Evolutionary conservation across 257 asterid species (phyloP), one percentile per base, ranked within the genome.

Genomic region (Knoxia roxburghii): DNA sequence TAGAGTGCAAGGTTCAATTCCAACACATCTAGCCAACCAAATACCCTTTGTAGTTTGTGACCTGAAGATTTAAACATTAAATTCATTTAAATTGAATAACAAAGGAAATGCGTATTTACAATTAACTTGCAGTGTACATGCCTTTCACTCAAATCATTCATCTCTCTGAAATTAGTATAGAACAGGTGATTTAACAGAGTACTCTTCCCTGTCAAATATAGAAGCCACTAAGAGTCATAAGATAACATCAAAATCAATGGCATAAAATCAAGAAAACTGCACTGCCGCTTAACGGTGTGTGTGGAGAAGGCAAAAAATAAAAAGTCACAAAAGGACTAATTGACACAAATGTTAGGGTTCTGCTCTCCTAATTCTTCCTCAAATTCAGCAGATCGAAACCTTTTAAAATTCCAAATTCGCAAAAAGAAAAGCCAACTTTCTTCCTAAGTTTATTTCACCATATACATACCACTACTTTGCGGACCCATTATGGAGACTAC

Each of bases 401-500:
- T n/a, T n/a, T n/a, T n/a, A n/a, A n/a, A n/a, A n/a, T n/a, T n/a
- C n/a, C n/a, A n/a, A n/a, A n/a, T n/a, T n/a, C n/a, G 29, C 6
- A 68, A 67, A 49, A 39, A 7, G 30, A 58, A 60, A 15, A 50
- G n/a, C n/a, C n/a, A n/a, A n/a, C n/a, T n/a, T n/a, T n/a, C n/a
- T n/a, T n/a, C n/a, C n/a, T n/a, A n/a, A n/a, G n/a, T n/a, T n/a
- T n/a, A n/a, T n/a, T n/a, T n/a, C 48, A 46, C n/a, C 46, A 61
- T 51, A 57, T 53, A n/a, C 78, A 65, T 87, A 94, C 99, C 99
- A 76, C 99, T 94, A 72, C 99, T 94, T 78, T 94, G 99, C 39
- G 99, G 99, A 33, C 99, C 99, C 99, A 94, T 94, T 69, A 94
- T 94, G 72, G 99, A 94, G 32, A 90, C 99, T 48, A 94, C 82